Base-by-base conservation (phyloP, 371 early-diverging fungal species). In the Apophysomyces trapeziformis region DNA sequence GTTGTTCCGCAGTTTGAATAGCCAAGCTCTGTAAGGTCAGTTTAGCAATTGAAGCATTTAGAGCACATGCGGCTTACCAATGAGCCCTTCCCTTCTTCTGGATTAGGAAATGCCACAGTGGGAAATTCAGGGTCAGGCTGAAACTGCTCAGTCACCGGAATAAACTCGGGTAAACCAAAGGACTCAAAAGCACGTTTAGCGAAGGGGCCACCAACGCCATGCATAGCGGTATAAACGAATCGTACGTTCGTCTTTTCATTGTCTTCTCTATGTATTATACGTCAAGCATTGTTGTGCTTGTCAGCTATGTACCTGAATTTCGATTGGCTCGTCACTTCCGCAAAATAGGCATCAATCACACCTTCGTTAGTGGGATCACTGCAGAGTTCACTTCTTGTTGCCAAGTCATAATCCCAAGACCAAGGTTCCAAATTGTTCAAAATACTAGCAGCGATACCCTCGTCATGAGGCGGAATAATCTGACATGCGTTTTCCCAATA, bases 221-320 rank as follows among this genome's bases (percentile, higher is more conserved):
- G 98, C 96, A 98, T 96, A 32, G 98, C 91, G 8, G 97, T 98
- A 76, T 98, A 97, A 12, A 91, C 93, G 72, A 93, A 86, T 70
- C 88, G 87, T 58, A 91, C 76, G 37, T 79, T 64, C 0, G 86
- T 75, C 5, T 70, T 66, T 26, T 72, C 66, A 62, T 91, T 88
- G 43, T 79, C 85, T 5, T 73, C 68, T n/a, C 74, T 81, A 50
- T 68, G 14, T 9, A 46, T n/a, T 8, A 11, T 18, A 18, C 37
- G 1, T 18, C 45, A 14, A 32, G 4, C 13, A 13, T 47, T 26
- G 14, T 12, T 14, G 45, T 43, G 21, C 35, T 18, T 41, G 37
- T 12, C 13, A 26, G 26, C 50, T 16, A 43, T 47, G 44, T 70
- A 68, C 73, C 64, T 60, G 56, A 68, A 70, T 12, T 64, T 70